Evolutionary conservation across 441 rosid species (phyloP), one percentile per base, ranked within the genome.

Genomic region (Erodium trifolium): DNA sequence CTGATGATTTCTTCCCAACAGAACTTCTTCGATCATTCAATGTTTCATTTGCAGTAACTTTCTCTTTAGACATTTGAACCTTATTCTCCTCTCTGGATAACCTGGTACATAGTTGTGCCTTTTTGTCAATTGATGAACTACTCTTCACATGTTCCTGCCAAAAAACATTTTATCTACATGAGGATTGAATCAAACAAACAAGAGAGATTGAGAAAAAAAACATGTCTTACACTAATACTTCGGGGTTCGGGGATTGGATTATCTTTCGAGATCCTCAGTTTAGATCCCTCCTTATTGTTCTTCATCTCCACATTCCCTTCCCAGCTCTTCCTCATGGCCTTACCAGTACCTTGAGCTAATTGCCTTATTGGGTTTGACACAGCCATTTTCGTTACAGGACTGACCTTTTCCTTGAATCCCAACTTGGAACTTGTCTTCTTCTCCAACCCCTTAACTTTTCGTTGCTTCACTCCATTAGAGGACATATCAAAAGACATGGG

Each of bases 271-370:
- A 80, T 79, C 78, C 74, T 88, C 68, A 70, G 19, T 71, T 77
- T 87, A 0, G 92, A 69, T 62, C 59, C 83, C 62, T 85, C 92
- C 65, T 82, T 77, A 2, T 39, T 70, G 79, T 80, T 37, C 41
- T 87, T 88, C 67, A 82, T 78, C 62, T 94, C 99, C 66, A 82
- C 53, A 74, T 78, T 94, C 73, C 98, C 97, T 84, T 90, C 98
- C 99, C 98, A 92, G 81, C 96, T 90, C 84, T 91, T 92, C 79
- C 97, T 85, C 76, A 90, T 79, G 29, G 91, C 97, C 82, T 87
- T 94, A 12, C 87, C 99, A 76, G 87, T 69, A 73, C 95, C 96
- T 34, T 88, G 91, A 51, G 83, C 87, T 67, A 90, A 75, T 66
- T 78, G 85, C 83, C 80, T 87, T 65, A 90, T 77, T 0, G 72